Base-by-base conservation (phyloP, 2,329 filamentous ascomycete genomes). In the Coniosporium tulheliwenetii region DNA sequence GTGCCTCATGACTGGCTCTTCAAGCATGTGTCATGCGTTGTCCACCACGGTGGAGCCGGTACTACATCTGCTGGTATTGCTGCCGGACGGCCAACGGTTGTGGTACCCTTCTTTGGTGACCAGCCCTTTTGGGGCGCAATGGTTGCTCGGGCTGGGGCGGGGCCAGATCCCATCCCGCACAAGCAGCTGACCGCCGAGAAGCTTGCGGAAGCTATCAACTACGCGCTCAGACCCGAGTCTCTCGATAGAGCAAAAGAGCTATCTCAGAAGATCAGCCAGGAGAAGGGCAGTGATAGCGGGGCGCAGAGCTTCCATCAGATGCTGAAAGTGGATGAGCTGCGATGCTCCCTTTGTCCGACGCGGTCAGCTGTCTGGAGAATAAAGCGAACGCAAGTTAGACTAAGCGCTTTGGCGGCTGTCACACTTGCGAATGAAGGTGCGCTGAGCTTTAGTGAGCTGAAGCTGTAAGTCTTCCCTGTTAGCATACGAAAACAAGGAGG, bases 301-400 rank as follows among this genome's bases (percentile, higher is more conserved):
- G 66, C 62, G 2, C 52, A 61, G 32, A 63, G 57, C 2, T 71
- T 71, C 43, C 64, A 71, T 47, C 59, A 54, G 8, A 56, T 58
- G 41, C 62, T 93, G 0, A 65, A 81, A 39, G 56, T 78, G 5
- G 72, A 82, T 44, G 66, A 65, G n/a, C 53, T 91, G 44, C 68
- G 79, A 42, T 93, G 85, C 55, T 70, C 73, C 5, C 52, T 93
- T 16, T 70, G 76, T 19, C 82, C 83, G 0, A 71, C 70, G 39
- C 70, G 77, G 31, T 70, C 74, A 1, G 85, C 86, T 0, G 77
- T 79, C 0, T 93, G 85, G 85, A 71, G 77, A 19, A 65, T 91
- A 5, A 77, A 75, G 49, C 69, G 76, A 34, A 83, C 77, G 0
- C 65, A 80, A 44, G 69, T 81, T 13, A 69, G 68, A 2, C 62